Evolutionary conservation across 768 basidiomycete genomes (phyloP).

Genomic region (Imleria badia): DNA sequence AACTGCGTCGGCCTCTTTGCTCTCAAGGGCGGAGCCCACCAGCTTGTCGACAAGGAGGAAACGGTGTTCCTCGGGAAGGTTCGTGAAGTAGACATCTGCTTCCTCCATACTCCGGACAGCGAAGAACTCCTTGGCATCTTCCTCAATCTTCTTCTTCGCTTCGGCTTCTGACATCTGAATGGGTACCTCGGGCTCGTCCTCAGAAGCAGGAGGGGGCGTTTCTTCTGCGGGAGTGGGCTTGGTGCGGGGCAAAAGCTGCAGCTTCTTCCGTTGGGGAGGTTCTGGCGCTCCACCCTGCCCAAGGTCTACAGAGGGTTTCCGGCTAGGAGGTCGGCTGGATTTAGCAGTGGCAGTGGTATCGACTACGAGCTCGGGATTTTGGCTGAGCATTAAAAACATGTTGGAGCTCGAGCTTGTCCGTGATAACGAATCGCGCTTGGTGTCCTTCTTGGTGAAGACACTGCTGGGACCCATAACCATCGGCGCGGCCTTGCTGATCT

Average conservation of each 20-base stretch:
- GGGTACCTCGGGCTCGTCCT: slow-evolving; percentile 47
- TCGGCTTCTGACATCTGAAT: slow-evolving; percentile 62
- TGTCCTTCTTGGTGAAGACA: slow-evolving; percentile 76
- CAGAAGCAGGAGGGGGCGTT: slow-evolving; percentile 44
- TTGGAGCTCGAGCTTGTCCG: slow-evolving; percentile 79
- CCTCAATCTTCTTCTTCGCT: slow-evolving; percentile 72
- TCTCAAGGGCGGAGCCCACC: slow-evolving; percentile 70
- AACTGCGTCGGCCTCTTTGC: slow-evolving; percentile 77
- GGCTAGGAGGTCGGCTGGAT: slow-evolving; percentile 49
- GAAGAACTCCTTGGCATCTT: slow-evolving; percentile 87
- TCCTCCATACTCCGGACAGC: slow-evolving; percentile 81
- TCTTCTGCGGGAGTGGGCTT: slow-evolving; percentile 53
- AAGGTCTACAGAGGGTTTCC: slow-evolving; percentile 53
- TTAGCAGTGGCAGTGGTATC: slow-evolving; percentile 50
- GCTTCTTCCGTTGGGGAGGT: slow-evolving; percentile 58
- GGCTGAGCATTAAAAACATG: slow-evolving; percentile 86
- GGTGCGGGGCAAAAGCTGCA: slow-evolving; percentile 79
- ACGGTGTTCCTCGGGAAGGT: slow-evolving; percentile 65
- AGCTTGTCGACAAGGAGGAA: slow-evolving; percentile 72
- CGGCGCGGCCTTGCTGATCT: slow-evolving; percentile 69
- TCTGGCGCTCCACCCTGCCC: slow-evolving; percentile 46
- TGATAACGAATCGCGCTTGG: slow-evolving; percentile 72
- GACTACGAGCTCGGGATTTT: slow-evolving; percentile 53
- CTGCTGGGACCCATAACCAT: slow-evolving; percentile 84
- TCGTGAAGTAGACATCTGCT: slow-evolving; percentile 82